Evolutionary conservation across 2,329 filamentous ascomycete species (phyloP).

Genomic region (Cladosporium sp.): DNA sequence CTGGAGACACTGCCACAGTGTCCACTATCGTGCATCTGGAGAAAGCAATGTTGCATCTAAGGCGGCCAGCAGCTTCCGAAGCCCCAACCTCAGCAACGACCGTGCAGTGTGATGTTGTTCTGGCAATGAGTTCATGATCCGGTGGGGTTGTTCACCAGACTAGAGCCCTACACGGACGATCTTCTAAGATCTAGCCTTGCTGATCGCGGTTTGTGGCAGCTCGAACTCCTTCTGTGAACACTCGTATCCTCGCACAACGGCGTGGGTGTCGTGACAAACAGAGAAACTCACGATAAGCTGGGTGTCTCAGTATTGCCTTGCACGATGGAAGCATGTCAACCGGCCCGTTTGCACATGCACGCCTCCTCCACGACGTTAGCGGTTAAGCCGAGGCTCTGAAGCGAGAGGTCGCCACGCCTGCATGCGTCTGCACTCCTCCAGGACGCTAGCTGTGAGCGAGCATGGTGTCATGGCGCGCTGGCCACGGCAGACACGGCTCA

Average conservation of each 20-base stretch:
- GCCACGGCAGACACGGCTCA: not conserved
- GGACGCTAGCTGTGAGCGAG: not conserved
- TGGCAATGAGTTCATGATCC: not conserved
- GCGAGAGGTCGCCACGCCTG: not conserved
- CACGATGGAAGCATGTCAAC: constrained; percentile 1
- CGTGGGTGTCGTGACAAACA: not conserved
- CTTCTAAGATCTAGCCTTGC: constrained; percentile 1
- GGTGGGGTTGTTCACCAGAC: not conserved
- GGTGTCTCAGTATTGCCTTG: not conserved
- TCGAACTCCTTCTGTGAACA: not conserved
- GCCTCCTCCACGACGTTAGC: not conserved
- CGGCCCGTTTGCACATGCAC: constrained; percentile 3
- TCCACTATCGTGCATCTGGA: not conserved
- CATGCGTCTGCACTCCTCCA: not conserved
- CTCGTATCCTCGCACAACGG: not conserved
- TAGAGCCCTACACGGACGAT: not conserved
- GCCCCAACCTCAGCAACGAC: not conserved
- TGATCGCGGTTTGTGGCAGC: not conserved
- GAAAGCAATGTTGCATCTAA: not conserved
- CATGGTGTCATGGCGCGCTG: not conserved
- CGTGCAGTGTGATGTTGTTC: not conserved
- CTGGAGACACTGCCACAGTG: not conserved
- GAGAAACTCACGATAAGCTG: not conserved
- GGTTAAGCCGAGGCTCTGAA: not conserved
- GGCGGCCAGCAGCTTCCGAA: not conserved